These are phyloP conservation scores for Thyridium curvatum DNA, from an alignment of 2,329 filamentous ascomycete genomes.

Conservation along the genomic window DNA sequence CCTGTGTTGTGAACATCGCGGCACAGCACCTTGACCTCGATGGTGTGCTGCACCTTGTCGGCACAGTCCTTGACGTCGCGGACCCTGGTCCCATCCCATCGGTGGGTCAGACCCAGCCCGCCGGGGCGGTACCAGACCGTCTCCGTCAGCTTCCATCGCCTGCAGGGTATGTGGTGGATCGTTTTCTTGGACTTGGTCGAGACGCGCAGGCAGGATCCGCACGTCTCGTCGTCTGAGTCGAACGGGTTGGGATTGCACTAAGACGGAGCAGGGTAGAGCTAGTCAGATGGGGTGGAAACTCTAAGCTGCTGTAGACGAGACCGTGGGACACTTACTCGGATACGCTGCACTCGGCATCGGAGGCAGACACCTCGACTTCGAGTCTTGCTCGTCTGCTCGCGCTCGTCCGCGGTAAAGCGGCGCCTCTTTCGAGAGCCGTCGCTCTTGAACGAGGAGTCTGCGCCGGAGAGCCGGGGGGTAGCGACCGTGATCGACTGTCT, in stretches of 20 bases:
- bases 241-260: conserved; percentile 31
- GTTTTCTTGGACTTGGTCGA: conserved; percentile 36
- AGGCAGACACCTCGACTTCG: conserved; percentile 32
- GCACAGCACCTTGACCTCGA: conserved; percentile 25
- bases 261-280: conserved; percentile 1
- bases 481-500: no score
- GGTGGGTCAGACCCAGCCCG: conserved; percentile 34
- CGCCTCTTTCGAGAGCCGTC: no score
- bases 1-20: conserved; percentile 8
- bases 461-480: no score
- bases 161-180: conserved; percentile 37
- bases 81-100: conserved; percentile 34
- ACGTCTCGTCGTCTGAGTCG: conserved; percentile 18
- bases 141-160: conserved; percentile 35
- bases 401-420: conserved; percentile 15
- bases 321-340: conserved; percentile 26
- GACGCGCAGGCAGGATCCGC: conserved; percentile 31
- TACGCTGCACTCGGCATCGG: conserved; percentile 36
- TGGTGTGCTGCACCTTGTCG: conserved; percentile 16
- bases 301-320: not conserved
- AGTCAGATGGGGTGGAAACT: not conserved
- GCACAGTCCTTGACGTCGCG: conserved; percentile 31
- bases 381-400: conserved; percentile 26
- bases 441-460: no score
- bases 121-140: conserved; percentile 33